A percentile compares a stretch with the other conserved stretches of the same genome.
Conservation (phyloP, 805 yeast species). For the Wickerhamiella musiphila region DNA sequence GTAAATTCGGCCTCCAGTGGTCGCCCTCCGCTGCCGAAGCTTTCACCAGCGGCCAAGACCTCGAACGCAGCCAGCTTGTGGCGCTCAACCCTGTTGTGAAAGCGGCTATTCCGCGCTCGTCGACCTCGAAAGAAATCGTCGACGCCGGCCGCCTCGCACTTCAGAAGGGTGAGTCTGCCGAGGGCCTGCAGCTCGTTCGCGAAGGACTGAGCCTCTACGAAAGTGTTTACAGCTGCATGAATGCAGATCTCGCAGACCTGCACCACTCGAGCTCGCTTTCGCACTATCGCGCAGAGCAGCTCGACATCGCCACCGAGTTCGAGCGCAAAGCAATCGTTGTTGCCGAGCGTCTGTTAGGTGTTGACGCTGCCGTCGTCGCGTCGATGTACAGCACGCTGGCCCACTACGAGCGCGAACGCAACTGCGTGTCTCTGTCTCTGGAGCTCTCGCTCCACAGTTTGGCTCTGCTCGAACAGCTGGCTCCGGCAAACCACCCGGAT, state of each 20-base stretch:
- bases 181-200: conserved; percentile 44
- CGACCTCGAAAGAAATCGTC: conserved; percentile 51
- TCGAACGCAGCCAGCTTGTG: conserved; percentile 45
- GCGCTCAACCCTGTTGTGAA: conserved; percentile 62
- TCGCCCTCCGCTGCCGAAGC: conserved; percentile 11
- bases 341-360: conserved; percentile 65
- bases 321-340: conserved; percentile 55
- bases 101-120: conserved; percentile 47
- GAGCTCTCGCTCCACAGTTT: conserved; percentile 44
- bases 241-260: conserved; percentile 59
- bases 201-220: conserved; percentile 63
- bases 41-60: neutral
- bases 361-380: conserved; percentile 62
- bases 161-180: conserved; percentile 2
- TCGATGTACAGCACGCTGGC: conserved; percentile 62
- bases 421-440: conserved; percentile 42
- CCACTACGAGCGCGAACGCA: conserved; percentile 44
- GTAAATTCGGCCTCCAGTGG: conserved; percentile 81
- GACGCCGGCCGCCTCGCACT: conserved; percentile 22
- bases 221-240: conserved; percentile 68
- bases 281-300: conserved; percentile 41
- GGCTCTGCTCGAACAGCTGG: conserved; percentile 38
- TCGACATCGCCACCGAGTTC: conserved; percentile 41
- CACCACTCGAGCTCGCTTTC: conserved; percentile 49
- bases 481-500: conserved; percentile 54